These are phyloP conservation scores for Chamaenerion angustifolium DNA, from an alignment of 345 rosid species.

Conservation along the genomic window DNA sequence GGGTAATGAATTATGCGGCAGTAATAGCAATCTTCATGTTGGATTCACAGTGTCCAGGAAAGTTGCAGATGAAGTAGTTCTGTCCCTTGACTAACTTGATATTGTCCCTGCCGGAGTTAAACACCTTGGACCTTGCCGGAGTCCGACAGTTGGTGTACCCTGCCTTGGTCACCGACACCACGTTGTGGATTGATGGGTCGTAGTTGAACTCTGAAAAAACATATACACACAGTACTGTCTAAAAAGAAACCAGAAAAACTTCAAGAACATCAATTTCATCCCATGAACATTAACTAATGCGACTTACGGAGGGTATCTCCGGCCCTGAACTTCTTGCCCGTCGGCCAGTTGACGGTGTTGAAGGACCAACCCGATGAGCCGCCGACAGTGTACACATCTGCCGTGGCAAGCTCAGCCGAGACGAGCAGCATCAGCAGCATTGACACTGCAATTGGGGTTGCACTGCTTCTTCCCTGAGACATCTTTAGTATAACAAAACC, in stretches of 20 bases:
- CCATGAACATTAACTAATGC: too few relatives aligned
- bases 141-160: constrained; percentile 21
- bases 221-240: neutral
- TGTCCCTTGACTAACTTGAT: constrained; percentile 27
- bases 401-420: constrained; percentile 9
- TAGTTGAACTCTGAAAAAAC: constrained; percentile 31
- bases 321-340: constrained; percentile 35
- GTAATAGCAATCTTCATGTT: constrained; percentile 37
- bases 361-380: constrained; percentile 33
- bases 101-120: constrained; percentile 27
- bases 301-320: constrained; percentile 30
- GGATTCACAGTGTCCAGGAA: constrained; percentile 29
- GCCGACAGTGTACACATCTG: constrained; percentile 26
- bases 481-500: constrained; percentile 1
- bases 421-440: constrained; percentile 9
- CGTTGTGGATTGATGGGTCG: constrained; percentile 25
- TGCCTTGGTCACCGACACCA: constrained; percentile 21
- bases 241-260: neutral
- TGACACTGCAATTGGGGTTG: constrained; percentile 3
- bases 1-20: constrained; percentile 17
- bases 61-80: constrained; percentile 36
- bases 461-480: constrained; percentile 37
- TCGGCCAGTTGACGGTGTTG: constrained; percentile 23
- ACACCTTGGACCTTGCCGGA: constrained; percentile 22
- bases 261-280: too few relatives aligned